Evolutionary conservation across 192 early-diverging fungal genomes (phyloP), one percentile per base, ranked within the genome.

Genomic region (Podila clonocystis): DNA sequence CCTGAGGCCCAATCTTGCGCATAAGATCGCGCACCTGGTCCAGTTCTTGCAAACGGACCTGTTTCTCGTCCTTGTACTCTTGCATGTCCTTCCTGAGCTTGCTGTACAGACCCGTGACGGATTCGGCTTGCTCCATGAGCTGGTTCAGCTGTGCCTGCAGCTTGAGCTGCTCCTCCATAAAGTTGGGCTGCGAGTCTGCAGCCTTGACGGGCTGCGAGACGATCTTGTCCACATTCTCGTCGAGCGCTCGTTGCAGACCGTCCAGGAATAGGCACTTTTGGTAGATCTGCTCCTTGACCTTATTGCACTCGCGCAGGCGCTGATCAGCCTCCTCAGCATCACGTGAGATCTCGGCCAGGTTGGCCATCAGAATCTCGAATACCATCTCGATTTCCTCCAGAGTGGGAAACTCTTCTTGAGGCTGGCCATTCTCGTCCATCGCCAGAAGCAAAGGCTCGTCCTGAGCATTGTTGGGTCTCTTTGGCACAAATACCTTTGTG

Each of bases 331-430:
- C 82, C 31, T 85, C 73, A 11, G 86, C 71, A 63, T 88, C 87
- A 3, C 74, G 82, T 24, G 84, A 82, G 45, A 88, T 86, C 65
- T 88, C 87, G 17, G 70, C 71, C n/a, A 88, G 55, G 58, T 88
- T 88, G 17, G 87, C 75, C 67, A 82, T 85, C n/a, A 85, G 48
- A 28, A 88, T 86, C 30, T 86, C 87, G 74, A 88, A 88, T 13
- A 76, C 67, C 12, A 88, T 48, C 36, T 88, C 87, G 4, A 88
- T 77, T 50, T 86, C 82, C 22, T 88, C 86, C 12, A 88, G 48
- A 3, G 69, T 70, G 0, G 74, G 66, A 2, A 65, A 65, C 12
- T 72, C 69, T 29, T 68, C 75, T 30, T 67, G 62, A 22, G 65
- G 63, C 0, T 60, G n/a, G 38, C 70, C 75, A n/a, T 57, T 57